Evolutionary conservation across 805 yeast species (phyloP), one percentile per base, ranked within the genome.

Genomic region (Metschnikowia chrysomelidarum): DNA sequence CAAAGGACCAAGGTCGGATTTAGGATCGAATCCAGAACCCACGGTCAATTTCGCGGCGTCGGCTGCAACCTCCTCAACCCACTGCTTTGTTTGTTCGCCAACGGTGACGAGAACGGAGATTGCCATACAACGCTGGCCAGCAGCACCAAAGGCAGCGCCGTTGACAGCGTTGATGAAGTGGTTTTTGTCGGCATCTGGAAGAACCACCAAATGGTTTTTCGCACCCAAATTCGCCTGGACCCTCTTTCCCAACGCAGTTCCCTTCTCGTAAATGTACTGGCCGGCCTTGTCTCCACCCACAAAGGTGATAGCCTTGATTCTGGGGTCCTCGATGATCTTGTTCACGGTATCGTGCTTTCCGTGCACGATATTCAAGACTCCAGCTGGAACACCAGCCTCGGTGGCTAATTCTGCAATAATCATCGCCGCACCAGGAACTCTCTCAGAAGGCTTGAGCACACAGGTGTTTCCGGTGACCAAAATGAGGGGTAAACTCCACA

Each of bases 51-150:
- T 50, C 49, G 71, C 63, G 28, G 87, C 87, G 29, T 71, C 75
- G 34, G 59, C 68, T 21, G 76, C 73, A 32, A 82, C 69, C 32
- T 80, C 87, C 26, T 62, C 49, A 34, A 82, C 61, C 85, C 87
- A 81, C 43, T 71, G 73, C 53, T 70, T 70, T 43, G 84, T 69
- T 42, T 71, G 67, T 16, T 36, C 40, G 25, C 88, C 88, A 16
- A 83, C 87, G 13, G 86, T 75, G 32, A 82, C 84, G 44, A 83
- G 67, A 22, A 80, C 84, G 15, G 84, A 79, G 34, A 83, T 77
- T 8, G 87, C 85, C 84, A 82, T 78, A 63, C 91, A 82, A 56
- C 88, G 76, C 69, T 82, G 91, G 43, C 89, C 91, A 13, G 89
- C 88, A 33, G 89, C 88, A 20, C 89, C 87, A 59, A 82, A 82